Evolutionary conservation across 176 grass and related monocot species (phyloP).

Genomic region (sorghum (Sorghum bicolor)): Sorghum_bicolor_NCBIv3 NC_012872.2:62100501-62101000

Average conservation of each 20-base stretch:
- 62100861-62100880: no score
- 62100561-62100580: not conserved
- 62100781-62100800: not conserved
- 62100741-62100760: not conserved
- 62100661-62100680: conserved; percentile 11
- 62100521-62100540: not conserved
- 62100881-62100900: no score
- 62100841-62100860: no score
- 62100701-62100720: not conserved
- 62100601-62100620: conserved; percentile 98
- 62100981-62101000: no score
- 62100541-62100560: conserved; percentile 17
- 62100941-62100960: no score
- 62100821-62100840: no score
- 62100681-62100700: not conserved
- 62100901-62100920: no score
- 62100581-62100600: not conserved
- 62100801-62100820: no score
- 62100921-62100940: no score
- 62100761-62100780: not conserved
- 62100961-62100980: no score
- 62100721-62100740: not conserved
- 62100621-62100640: conserved; percentile 87
- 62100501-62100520: conserved; percentile 19
- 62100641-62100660: conserved; percentile 69